These are phyloP conservation scores for Oenanthe sinensis DNA, from an alignment of 129 eudicot genomes.

Conservation along the genomic window DNA sequence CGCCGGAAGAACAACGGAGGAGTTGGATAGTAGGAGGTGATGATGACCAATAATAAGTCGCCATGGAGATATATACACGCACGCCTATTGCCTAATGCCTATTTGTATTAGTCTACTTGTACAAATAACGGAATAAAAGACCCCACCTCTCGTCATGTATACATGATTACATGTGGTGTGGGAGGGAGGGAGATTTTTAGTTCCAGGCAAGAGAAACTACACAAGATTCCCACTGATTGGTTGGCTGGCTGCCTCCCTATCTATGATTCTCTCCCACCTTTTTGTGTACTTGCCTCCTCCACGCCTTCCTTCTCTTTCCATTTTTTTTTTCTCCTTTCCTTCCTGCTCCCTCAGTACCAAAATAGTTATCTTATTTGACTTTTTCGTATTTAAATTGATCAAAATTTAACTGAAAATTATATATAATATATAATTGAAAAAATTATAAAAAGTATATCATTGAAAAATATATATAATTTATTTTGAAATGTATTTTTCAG, in stretches of 20 bases:
- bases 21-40: neutral
- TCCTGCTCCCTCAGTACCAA: no score
- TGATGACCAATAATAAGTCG: neutral
- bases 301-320: neutral
- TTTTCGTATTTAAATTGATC: no score
- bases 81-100: neutral
- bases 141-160: neutral
- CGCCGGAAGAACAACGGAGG: neutral
- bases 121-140: neutral
- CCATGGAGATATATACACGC: neutral
- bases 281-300: neutral
- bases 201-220: neutral
- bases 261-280: neutral
- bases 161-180: no score
- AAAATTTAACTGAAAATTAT: no score
- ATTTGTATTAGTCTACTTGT: neutral
- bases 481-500: no score
- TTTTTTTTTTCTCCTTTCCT: neutral
- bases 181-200: no score
- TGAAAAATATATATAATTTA: no score
- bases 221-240: neutral
- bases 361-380: no score
- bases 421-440: no score
- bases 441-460: no score
- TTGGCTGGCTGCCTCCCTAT: neutral